These are phyloP conservation scores for Alternaria postmessia DNA, from an alignment of 2,329 filamentous ascomycete genomes.

Conservation along the genomic window DNA sequence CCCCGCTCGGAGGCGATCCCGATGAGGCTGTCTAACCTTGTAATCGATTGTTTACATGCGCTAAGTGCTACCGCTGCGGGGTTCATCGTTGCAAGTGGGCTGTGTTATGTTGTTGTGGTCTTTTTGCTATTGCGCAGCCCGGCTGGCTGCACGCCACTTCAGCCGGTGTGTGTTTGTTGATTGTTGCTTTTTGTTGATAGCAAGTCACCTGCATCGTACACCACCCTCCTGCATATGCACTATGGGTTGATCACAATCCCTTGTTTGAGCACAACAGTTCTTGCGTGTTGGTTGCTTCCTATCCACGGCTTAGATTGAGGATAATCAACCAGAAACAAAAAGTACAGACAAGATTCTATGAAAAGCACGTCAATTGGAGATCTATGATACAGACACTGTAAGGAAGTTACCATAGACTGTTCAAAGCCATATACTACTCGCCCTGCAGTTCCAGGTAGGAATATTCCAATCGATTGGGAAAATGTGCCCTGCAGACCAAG, in stretches of 20 bases:
- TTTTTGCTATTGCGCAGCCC: background rate
- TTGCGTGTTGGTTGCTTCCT: background rate
- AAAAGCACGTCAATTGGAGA: background rate
- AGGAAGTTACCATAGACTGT: background rate
- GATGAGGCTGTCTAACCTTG: background rate
- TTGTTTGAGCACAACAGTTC: background rate
- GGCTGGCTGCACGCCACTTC: background rate
- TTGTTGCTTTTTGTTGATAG: background rate
- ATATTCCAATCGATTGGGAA: background rate
- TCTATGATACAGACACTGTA: background rate
- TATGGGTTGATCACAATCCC: background rate
- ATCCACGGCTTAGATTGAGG: background rate
- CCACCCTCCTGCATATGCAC: background rate
- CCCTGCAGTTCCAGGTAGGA: background rate
- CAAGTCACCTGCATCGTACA: background rate
- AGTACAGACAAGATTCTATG: background rate
- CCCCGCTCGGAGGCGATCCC: background rate
- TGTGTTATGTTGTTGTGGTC: background rate
- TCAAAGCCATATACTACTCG: background rate
- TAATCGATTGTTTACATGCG: background rate
- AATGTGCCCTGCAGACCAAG: background rate
- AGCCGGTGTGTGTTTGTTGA: background rate
- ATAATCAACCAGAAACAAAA: background rate
- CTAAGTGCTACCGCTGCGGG: background rate
- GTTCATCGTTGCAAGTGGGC: background rate